Percentiles rank a stretch among this genome's conserved stretches.
Evolutionary conservation across 139 green algal species (phyloP).

Genomic region (Chlamydomonas schloesseri): DNA sequence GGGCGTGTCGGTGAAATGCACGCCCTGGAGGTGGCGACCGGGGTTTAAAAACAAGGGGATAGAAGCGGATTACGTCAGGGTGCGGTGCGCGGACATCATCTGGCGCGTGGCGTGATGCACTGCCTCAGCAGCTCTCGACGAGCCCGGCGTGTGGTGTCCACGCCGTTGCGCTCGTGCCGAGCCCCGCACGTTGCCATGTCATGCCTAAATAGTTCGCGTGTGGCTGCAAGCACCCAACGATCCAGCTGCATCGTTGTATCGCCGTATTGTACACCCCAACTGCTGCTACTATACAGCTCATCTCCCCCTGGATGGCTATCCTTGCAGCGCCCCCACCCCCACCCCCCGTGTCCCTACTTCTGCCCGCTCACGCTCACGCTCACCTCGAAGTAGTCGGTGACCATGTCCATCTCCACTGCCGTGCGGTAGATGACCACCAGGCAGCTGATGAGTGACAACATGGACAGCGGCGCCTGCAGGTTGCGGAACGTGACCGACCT

Average conservation of each 20-base stretch:
- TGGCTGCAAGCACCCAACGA: too few species aligned
- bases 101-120: too few species aligned
- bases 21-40: not conserved
- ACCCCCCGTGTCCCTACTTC: not conserved
- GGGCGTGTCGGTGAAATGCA: slow-evolving; percentile 24
- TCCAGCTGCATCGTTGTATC: too few species aligned
- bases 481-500: slow-evolving; percentile 36
- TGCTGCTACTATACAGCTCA: too few species aligned
- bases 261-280: too few species aligned
- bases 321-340: not conserved
- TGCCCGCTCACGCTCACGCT: too few species aligned
- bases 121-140: not conserved
- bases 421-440: slow-evolving; percentile 18
- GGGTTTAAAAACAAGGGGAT: not conserved
- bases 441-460: not conserved
- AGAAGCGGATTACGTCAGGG: not conserved
- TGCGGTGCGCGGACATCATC: not conserved
- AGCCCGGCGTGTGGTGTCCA: not conserved
- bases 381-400: slow-evolving; percentile 22
- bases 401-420: not conserved
- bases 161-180: too few species aligned
- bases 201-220: too few species aligned
- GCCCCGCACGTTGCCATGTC: too few species aligned
- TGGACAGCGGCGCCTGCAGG: slow-evolving; percentile 21
- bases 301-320: too few species aligned